phyloP scores from a whole-genome alignment of 164 flowering plant genomes.

The Akebia trifoliata region DNA sequence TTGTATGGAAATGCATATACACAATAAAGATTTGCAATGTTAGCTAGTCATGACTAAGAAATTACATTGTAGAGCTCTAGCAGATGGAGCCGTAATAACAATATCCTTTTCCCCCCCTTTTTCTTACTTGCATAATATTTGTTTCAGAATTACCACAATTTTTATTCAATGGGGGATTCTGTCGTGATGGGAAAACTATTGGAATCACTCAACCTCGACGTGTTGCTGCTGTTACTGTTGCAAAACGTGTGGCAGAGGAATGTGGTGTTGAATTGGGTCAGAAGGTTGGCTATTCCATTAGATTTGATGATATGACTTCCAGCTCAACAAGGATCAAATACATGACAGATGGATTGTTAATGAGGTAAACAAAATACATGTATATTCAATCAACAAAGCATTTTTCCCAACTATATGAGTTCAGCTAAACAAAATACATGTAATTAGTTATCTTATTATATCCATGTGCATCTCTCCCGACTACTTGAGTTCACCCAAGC shows the following conservation, averaged over 20 bases:
- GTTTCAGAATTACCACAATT: slow-evolving; percentile 87
- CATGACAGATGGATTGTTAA: slow-evolving; percentile 90
- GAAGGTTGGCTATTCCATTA: slow-evolving; percentile 84
- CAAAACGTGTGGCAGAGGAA: slow-evolving; percentile 95
- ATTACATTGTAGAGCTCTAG: no score
- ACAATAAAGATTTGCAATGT: no score
- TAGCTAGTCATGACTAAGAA: no score
- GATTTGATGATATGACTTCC: slow-evolving; percentile 89
- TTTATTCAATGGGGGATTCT: slow-evolving; percentile 65
- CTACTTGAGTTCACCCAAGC: no score
- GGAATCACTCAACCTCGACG: slow-evolving; percentile 95
- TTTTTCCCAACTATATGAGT: no score
- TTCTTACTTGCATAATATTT: slow-evolving; percentile 3
- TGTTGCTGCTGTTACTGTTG: slow-evolving; percentile 91
- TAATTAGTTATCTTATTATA: no score
- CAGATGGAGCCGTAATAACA: no score
- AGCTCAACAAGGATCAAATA: slow-evolving; percentile 77
- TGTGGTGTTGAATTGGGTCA: slow-evolving; percentile 82
- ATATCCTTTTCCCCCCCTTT: no score
- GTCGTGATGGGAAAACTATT: slow-evolving; percentile 54
- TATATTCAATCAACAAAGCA: neutral
- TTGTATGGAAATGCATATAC: no score
- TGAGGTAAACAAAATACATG: slow-evolving; percentile 40
- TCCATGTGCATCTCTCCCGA: no score
- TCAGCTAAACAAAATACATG: no score